Evolutionary conservation across 176 grass and related monocot genomes (phyloP).

Genomic region (Paspalum notatum): DNA sequence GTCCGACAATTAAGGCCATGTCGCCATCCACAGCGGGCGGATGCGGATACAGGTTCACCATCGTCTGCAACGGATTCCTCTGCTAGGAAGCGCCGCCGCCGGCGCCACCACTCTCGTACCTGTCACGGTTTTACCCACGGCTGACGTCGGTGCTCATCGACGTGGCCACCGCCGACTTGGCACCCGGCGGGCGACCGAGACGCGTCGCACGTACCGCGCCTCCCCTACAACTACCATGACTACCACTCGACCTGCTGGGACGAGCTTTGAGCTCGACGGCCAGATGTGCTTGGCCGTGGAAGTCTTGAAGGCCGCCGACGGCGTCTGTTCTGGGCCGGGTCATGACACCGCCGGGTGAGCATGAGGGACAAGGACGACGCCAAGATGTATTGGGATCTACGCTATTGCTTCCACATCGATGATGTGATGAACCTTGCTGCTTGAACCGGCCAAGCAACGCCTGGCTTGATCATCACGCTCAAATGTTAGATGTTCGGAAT

Average conservation of each 20-base stretch:
- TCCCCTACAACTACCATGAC: neutral
- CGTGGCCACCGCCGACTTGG: neutral
- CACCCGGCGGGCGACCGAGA: neutral
- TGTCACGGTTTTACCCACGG: neutral
- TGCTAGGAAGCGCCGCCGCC: neutral
- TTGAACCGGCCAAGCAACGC: neutral
- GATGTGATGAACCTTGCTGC: fast-evolving
- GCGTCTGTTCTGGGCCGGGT: neutral
- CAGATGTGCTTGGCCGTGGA: neutral
- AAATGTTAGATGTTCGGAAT: neutral
- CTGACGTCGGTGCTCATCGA: neutral
- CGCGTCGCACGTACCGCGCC: no score
- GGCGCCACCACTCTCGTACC: neutral
- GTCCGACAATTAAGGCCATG: neutral
- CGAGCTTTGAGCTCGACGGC: neutral
- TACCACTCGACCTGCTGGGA: neutral
- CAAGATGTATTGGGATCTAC: neutral
- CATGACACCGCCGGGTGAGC: neutral
- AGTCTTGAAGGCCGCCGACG: neutral
- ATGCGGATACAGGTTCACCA: neutral
- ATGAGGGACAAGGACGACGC: neutral
- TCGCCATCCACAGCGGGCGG: neutral
- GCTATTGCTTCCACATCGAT: neutral
- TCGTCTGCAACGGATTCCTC: neutral
- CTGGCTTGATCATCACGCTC: neutral